Percentiles rank a stretch among this genome's conserved stretches.
Conservation (phyloP, 805 yeast species). For the Candida multigemmis region DNA sequence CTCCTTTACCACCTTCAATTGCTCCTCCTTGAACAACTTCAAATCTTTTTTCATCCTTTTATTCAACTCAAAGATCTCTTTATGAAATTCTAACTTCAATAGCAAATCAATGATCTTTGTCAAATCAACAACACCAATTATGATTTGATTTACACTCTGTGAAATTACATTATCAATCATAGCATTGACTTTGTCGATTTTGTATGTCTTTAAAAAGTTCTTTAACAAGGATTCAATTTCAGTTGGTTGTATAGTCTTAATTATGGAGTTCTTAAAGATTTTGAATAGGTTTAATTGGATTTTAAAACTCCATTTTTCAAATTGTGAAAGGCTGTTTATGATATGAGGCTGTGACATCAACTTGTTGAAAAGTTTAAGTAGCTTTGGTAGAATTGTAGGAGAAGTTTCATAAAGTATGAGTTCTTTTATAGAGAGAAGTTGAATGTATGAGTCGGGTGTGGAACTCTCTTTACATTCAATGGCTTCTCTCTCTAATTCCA, state of each 20-base stretch:
- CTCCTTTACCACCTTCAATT: too few species aligned
- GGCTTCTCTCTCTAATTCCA: too few species aligned
- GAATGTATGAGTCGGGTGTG: too few species aligned
- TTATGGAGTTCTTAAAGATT: constrained; percentile 10
- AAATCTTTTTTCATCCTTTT: too few species aligned
- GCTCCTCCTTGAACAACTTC: too few species aligned
- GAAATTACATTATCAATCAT: constrained; percentile 7
- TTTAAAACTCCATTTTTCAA: constrained; percentile 18
- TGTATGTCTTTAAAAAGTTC: constrained; percentile 20
- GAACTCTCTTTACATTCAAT: too few species aligned
- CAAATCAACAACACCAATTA: constrained; percentile 8
- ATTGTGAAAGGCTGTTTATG: constrained; percentile 10
- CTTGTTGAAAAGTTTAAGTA: constrained; percentile 16
- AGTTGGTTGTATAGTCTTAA: constrained; percentile 9
- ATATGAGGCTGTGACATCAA: constrained; percentile 8
- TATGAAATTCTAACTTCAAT: too few species aligned
- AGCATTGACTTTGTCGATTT: constrained; percentile 14
- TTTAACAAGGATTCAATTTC: constrained; percentile 15
- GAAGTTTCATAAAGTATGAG: constrained; percentile 26
- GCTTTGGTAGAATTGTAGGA: constrained; percentile 13
- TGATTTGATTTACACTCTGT: constrained; percentile 10
- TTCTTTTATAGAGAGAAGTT: too few species aligned
- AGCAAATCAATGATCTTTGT: constrained; percentile 5
- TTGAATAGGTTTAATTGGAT: constrained; percentile 18
- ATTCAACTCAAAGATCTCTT: too few species aligned